Evolutionary conservation across 352 stramenopile genomes (phyloP).

Genomic region (Phytophthora aleatoria): DNA sequence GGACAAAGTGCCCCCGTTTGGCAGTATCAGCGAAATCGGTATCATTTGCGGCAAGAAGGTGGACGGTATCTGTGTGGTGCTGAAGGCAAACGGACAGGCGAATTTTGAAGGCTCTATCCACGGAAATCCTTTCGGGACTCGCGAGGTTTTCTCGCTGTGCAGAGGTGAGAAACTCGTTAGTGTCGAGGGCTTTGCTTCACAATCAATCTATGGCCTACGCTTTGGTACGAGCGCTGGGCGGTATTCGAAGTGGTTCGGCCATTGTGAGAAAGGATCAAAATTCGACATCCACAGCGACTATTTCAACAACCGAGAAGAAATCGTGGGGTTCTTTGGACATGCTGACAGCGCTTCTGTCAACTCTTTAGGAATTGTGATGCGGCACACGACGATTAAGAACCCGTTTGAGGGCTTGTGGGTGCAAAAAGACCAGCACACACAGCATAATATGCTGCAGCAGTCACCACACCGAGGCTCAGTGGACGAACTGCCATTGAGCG

Average conservation of each 20-base stretch:
- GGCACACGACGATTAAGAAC: constrained; percentile 70
- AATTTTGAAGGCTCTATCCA: constrained; percentile 57
- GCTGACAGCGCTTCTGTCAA: constrained; percentile 68
- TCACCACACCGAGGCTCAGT: constrained; percentile 9
- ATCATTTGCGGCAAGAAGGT: constrained; percentile 73
- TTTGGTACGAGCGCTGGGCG: constrained; percentile 61
- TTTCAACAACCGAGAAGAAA: constrained; percentile 58
- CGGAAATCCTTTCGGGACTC: constrained; percentile 73
- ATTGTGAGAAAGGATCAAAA: constrained; percentile 67
- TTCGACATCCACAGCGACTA: constrained; percentile 73
- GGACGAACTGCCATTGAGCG: constrained; percentile 46
- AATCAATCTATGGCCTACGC: constrained; percentile 70
- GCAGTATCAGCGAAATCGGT: constrained; percentile 66
- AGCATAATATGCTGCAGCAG: constrained; percentile 18
- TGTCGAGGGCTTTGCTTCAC: constrained; percentile 75
- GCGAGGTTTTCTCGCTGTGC: constrained; percentile 60
- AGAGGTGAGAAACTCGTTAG: constrained; percentile 63
- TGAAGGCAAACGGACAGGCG: constrained; percentile 57
- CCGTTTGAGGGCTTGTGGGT: constrained; percentile 85
- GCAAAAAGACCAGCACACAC: constrained; percentile 28
- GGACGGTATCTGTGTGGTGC: constrained; percentile 61
- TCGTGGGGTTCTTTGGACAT: constrained; percentile 72
- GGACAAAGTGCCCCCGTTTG: constrained; percentile 66
- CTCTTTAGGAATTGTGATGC: constrained; percentile 65
- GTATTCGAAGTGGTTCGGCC: constrained; percentile 80